These are phyloP conservation scores for Solanum pimpinellifolium DNA, from an alignment of 257 asterid species.

Conservation along the genomic window DNA sequence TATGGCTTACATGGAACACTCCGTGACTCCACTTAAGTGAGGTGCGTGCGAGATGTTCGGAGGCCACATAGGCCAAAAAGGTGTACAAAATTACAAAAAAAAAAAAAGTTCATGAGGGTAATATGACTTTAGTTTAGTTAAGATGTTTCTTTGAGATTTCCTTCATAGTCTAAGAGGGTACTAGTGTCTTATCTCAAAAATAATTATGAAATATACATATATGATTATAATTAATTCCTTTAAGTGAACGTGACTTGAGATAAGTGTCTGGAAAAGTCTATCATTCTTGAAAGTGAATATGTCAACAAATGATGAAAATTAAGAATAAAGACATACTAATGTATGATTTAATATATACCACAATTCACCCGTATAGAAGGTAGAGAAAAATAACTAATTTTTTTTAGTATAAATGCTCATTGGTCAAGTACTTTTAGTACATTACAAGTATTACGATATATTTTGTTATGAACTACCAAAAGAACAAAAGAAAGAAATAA, in stretches of 20 bases:
- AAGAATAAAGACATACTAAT: neutral
- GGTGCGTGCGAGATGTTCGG: too few relatives aligned
- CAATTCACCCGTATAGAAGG: neutral
- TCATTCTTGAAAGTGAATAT: neutral
- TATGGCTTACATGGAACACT: too few relatives aligned
- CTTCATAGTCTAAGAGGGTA: too few relatives aligned
- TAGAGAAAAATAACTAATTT: neutral
- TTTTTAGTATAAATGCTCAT: neutral
- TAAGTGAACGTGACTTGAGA: neutral
- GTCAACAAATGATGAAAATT: neutral
- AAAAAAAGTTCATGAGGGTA: too few relatives aligned
- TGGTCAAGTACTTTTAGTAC: neutral
- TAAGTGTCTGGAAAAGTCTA: neutral
- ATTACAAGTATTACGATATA: neutral
- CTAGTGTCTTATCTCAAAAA: too few relatives aligned
- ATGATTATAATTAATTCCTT: neutral
- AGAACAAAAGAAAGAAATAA: neutral
- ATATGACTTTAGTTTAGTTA: too few relatives aligned
- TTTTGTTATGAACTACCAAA: neutral
- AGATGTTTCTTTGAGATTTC: too few relatives aligned
- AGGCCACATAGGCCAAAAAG: too few relatives aligned
- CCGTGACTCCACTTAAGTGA: too few relatives aligned
- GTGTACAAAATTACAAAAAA: too few relatives aligned
- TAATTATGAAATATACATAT: neutral
- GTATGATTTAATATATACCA: neutral